Conservation (phyloP, 78 protist species). For the Pigoraptor vietnamica region DNA sequence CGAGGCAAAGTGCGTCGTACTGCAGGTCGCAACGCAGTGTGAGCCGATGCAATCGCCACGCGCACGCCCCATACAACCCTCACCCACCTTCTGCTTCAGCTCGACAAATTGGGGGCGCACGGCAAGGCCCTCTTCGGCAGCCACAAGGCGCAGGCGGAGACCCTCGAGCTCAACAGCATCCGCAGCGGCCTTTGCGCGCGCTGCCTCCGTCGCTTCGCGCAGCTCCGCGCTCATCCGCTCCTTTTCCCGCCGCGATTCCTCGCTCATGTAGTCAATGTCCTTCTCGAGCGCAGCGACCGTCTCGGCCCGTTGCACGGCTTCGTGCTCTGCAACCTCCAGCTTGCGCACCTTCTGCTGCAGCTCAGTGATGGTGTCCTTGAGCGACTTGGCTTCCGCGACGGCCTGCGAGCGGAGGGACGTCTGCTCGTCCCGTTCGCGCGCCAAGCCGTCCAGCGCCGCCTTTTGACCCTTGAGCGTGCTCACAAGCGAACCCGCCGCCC, state of each 20-base stretch:
- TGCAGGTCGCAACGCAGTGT: too few relatives aligned
- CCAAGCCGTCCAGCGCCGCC: neutral
- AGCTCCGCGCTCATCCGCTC: neutral
- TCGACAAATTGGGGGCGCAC: neutral
- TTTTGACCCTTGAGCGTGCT: neutral
- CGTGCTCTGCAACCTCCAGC: neutral
- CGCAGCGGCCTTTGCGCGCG: neutral
- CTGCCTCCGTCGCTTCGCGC: neutral
- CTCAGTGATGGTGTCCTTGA: neutral
- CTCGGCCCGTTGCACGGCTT: neutral
- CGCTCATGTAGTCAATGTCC: neutral
- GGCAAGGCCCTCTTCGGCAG: neutral
- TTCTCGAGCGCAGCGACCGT: neutral
- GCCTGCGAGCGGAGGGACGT: neutral
- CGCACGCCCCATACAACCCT: neutral
- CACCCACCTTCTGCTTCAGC: neutral
- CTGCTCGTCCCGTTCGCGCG: neutral
- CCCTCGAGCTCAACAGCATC: neutral
- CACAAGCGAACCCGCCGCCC: neutral
- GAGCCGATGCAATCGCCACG: neutral
- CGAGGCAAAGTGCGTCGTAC: neutral
- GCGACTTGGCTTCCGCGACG: neutral
- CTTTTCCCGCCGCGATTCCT: neutral
- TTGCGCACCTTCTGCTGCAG: neutral
- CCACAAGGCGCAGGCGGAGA: neutral